Evolutionary conservation across 75 land plant genomes (phyloP), one percentile per base, ranked within the genome.

Genomic region (Ceratopteris richardii): DNA sequence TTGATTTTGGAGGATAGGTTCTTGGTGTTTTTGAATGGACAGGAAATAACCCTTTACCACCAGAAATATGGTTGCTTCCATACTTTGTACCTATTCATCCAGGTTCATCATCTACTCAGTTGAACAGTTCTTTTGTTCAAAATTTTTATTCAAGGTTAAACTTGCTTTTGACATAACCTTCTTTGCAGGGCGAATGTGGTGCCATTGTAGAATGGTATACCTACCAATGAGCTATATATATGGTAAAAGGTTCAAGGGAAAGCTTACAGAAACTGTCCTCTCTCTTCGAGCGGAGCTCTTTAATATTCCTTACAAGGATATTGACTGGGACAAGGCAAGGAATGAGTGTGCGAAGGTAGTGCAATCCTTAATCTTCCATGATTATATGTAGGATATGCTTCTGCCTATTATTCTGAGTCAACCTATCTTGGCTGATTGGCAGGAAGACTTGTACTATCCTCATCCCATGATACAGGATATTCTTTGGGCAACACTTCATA

Each of bases 381-480:
- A 54, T 28, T 41, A 1, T 20, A 36, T 29, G 25, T 44, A n/a
- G n/a, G n/a, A n/a, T n/a, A n/a, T n/a, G n/a, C n/a, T n/a, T 19
- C 3, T 31, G 20, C 31, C 14, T 33, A 25, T 42, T 3, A 18
- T 17, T 55, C 24, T 3, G 17, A 53, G 31, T 19, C 7, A 25
- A 27, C 70, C 39, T 57, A 21, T 29, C 25, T 36, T 42, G 26
- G 18, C 41, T 21, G 19, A 2, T 18, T 44, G 70, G 50, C 70
- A 93, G 98, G 98, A 93, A 63, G 98, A 93, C 62, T 66, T 89
- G 53, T 93, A 93, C 66, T 89, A 89, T 42, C 96, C 96, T 31
- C 98, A 93, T 58, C 95, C 95, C 3, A 22, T 86, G 16, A 18
- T 93, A 39, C 98, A 94, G 51, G 98, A 94, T 71, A 50, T 86